phyloP scores from a whole-genome alignment of 139 green algal species.

The Chlorella sp. region DNA sequence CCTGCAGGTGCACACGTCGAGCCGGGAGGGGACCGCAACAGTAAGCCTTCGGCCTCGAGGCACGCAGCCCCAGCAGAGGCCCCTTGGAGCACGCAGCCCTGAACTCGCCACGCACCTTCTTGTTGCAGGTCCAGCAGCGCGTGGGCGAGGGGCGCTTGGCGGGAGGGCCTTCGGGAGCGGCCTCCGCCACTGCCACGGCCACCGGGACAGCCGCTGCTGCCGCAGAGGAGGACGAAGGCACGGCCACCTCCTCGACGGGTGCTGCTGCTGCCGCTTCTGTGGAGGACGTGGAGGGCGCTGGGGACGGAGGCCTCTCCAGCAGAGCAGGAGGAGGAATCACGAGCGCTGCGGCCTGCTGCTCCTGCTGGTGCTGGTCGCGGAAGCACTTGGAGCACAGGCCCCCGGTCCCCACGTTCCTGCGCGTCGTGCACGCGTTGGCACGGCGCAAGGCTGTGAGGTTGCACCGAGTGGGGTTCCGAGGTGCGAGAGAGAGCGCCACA shows the following conservation, averaged over 20 bases:
- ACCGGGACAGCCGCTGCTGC: background rate
- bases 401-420: conserved; percentile 21
- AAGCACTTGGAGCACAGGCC: conserved; percentile 67
- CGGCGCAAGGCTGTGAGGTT: no score
- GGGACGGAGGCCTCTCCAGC: no score
- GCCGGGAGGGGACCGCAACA: background rate
- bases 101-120: conserved; percentile 23
- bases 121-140: conserved; percentile 50
- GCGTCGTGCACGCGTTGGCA: no score
- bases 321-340: no score
- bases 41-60: background rate
- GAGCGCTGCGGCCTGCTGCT: no score
- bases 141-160: conserved; percentile 12
- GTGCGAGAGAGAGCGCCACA: no score
- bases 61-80: background rate
- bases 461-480: no score
- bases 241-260: no score
- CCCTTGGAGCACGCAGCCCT: background rate
- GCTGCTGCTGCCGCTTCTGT: background rate
- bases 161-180: background rate
- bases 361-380: conserved; percentile 26
- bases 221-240: no score
- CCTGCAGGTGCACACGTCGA: background rate
- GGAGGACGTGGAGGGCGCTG: background rate
- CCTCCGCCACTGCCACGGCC: no score